Evolutionary conservation across 2,329 filamentous ascomycete genomes (phyloP).

Genomic region (Madurella mycetomatis): DNA sequence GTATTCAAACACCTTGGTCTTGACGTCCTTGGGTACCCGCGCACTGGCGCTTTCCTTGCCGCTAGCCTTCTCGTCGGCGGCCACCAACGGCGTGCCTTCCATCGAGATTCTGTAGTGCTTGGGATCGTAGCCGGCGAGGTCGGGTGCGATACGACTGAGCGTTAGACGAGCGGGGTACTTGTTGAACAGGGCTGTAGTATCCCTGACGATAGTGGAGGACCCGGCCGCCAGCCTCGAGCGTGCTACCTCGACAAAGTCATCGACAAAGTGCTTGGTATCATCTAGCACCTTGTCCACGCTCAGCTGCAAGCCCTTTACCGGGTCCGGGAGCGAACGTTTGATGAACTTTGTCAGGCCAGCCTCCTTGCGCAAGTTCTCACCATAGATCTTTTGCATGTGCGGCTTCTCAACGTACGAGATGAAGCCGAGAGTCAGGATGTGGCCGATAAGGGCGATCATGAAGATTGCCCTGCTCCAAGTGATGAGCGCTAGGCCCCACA

Average conservation of each 20-base stretch:
- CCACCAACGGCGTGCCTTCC: slow-evolving; percentile 56
- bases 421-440: slow-evolving; percentile 79
- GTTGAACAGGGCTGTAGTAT: slow-evolving; percentile 83
- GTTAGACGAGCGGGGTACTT: slow-evolving; percentile 83
- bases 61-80: slow-evolving; percentile 55
- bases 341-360: slow-evolving; percentile 91
- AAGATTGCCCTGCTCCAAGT: slow-evolving; percentile 87
- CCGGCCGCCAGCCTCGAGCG: slow-evolving; percentile 81
- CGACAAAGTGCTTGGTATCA: slow-evolving; percentile 81
- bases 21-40: slow-evolving; percentile 63
- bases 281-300: slow-evolving; percentile 84
- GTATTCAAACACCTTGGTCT: slow-evolving; percentile 79
- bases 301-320: slow-evolving; percentile 77
- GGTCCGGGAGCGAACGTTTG: slow-evolving; percentile 76
- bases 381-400: slow-evolving; percentile 98
- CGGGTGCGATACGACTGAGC: slow-evolving; percentile 72
- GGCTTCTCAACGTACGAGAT: slow-evolving; percentile 92
- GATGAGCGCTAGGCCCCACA: slow-evolving; percentile 92
- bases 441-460: slow-evolving; percentile 77
- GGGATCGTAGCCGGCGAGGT: slow-evolving; percentile 73
- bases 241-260: slow-evolving; percentile 82
- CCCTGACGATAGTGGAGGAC: slow-evolving; percentile 80
- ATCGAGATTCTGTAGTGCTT: slow-evolving; percentile 76
- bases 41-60: slow-evolving; percentile 70
- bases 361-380: slow-evolving; percentile 73